Evolutionary conservation across 192 early-diverging fungal genomes (phyloP), one percentile per base, ranked within the genome.

Genomic region (Linderina pennispora): DNA sequence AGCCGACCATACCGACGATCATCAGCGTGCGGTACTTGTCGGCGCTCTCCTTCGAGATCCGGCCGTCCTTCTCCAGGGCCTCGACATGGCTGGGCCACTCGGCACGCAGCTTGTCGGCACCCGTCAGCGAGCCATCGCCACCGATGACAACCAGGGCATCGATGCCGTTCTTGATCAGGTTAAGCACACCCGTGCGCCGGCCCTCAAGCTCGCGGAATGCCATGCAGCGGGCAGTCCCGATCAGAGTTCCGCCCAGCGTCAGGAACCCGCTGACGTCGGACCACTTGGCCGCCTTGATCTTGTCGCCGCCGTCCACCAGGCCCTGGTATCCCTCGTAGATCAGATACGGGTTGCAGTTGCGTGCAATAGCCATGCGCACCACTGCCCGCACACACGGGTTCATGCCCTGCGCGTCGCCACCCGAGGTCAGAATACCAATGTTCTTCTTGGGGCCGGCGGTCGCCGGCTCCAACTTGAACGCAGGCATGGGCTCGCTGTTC

Each of bases 251-350:
- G 48, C 95, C 95, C 20, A 87, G 62, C 11, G 80, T 70, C 32
- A 98, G 43, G 57, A 87, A 89, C 8, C 89, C 91, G 50, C 85
- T 85, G 19, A 98, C 93, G 58, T 94, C 91, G 31, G 86, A 77
- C 95, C 95, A 98, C 8, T 65, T 67, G 47, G 94, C 77, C 53
- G 83, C 77, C 22, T 70, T 80, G 53, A 98, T 92, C 66, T 85
- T 83, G 18, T 85, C 57, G 6, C 91, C 92, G 44, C 95, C 95
- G 49, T 94, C 87, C 4, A 98, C 92, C 28, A 98, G 79, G 23
- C 95, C 91, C 70, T 96, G 88, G 58, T 95, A 98, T 11, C 95
- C 95, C 54, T 98, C 95, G 54, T 91, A 91, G 44, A 98, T 87
- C 9, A 84, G 86, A 65, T 79, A 98, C 2, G 91, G 85, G 20